These are phyloP conservation scores for Blastobotrys chiropterorum DNA, from an alignment of 805 yeast species.

Conservation along the genomic window DNA sequence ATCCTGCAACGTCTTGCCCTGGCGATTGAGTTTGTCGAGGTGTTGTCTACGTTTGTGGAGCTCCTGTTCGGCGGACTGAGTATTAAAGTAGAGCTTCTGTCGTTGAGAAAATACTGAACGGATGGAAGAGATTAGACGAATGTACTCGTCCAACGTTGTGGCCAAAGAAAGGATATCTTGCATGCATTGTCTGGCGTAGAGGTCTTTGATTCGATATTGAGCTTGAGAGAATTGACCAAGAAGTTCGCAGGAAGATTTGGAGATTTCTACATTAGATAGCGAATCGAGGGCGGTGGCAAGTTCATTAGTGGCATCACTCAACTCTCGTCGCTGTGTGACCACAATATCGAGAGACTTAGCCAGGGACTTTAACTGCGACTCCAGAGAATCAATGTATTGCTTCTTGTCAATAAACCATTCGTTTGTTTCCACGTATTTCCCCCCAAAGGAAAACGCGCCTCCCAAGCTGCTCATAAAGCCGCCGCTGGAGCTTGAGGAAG, in stretches of 20 bases:
- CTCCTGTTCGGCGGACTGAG: constrained; percentile 43
- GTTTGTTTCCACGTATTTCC: constrained; percentile 71
- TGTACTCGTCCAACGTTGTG: constrained; percentile 80
- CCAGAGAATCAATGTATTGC: constrained; percentile 62
- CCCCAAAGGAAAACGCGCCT: constrained; percentile 56
- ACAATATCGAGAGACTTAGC: constrained; percentile 68
- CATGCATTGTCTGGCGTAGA: constrained; percentile 68
- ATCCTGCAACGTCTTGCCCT: constrained; percentile 53
- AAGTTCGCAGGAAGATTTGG: constrained; percentile 55
- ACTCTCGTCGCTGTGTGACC: constrained; percentile 67
- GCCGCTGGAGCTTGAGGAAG: constrained; percentile 32
- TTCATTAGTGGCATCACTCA: constrained; percentile 63
- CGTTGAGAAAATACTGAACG: constrained; percentile 71
- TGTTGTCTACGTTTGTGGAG: constrained; percentile 41
- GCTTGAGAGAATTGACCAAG: constrained; percentile 66
- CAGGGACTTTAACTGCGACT: constrained; percentile 62
- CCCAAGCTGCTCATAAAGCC: constrained; percentile 67
- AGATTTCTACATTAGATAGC: constrained; percentile 69
- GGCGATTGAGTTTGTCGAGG: constrained; percentile 40
- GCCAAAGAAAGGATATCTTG: constrained; percentile 86
- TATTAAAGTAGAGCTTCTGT: constrained; percentile 45
- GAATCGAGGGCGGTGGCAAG: constrained; percentile 50
- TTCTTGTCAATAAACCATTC: constrained; percentile 67
- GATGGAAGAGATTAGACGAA: constrained; percentile 68
- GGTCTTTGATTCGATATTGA: constrained; percentile 63